Evolutionary conservation across 257 asterid genomes (phyloP), one percentile per base, ranked within the genome.

Genomic region (Knoxia roxburghii): DNA sequence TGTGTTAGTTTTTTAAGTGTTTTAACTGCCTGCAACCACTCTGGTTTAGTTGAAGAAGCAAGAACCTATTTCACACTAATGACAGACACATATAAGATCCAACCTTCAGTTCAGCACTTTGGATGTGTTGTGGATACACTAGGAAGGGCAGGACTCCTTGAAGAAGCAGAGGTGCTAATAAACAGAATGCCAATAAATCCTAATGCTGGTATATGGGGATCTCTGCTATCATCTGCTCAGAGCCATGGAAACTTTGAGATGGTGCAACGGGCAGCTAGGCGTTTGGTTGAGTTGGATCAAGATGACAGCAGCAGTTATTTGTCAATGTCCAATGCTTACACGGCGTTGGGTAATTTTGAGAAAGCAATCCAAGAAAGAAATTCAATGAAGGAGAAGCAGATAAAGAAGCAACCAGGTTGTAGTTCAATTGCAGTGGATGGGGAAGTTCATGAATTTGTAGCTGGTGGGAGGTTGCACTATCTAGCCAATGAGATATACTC

Each of bases 81-180:
- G 92, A 76, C 13, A 24, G 80, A 70, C 30, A 65, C 21, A 3
- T 83, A 83, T 32, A 68, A 76, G 1, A 76, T 88, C 3, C 71
- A 82, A 29, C 87, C 96, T 41, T 70, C 72, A 23, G 67, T 85
- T 30, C 68, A 85, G 57, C 95, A 90, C 61, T 88, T 82, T 46
- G 91, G 96, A 61, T 88, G 96, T 54, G 29, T 88, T 73, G 75
- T 90, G 24, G 97, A 90, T 76, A 81, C 74, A 35, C 74, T 90
- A 53, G 92, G 91, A 46, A 80, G 90, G 67, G 81, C 85, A n/a
- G 97, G 96, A 17, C 70, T 45, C 3, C 74, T 88, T 21, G 82
- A 83, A 75, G 95, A 88, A 76, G 95, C 95, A 6, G 82, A 69
- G 17, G 82, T 81, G 72, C 27, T 88, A 6, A 70, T 80, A 40